Evolutionary conservation across 371 early-diverging fungal genomes (phyloP).

Genomic region (Zancudomyces culisetae): DNA sequence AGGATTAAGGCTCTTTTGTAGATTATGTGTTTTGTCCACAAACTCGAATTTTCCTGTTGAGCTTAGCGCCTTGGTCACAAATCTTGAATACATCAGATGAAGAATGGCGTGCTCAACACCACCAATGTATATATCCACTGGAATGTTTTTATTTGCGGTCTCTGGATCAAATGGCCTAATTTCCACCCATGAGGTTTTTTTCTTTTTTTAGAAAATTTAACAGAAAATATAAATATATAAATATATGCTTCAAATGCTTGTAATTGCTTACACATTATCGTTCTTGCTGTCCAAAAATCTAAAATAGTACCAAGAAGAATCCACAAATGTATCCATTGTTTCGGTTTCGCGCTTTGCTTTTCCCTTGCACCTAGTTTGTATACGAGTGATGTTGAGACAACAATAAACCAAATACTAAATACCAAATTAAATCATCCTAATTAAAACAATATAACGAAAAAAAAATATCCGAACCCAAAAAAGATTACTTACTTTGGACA

Average conservation of each 20-base stretch:
- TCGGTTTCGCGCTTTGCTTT: constrained; percentile 71
- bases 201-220: background rate
- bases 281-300: constrained; percentile 66
- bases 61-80: constrained; percentile 38
- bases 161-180: constrained; percentile 35
- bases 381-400: background rate
- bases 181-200: background rate
- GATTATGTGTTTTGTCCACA: background rate
- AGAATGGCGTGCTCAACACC: constrained; percentile 88
- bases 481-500: constrained; percentile 14
- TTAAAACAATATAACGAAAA: background rate
- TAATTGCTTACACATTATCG: constrained; percentile 4
- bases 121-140: constrained; percentile 85
- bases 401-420: no score
- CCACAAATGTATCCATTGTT: constrained; percentile 93
- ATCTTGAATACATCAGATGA: constrained; percentile 88
- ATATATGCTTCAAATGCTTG: no score
- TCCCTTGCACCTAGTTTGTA: constrained; percentile 34
- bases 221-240: background rate
- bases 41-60: background rate
- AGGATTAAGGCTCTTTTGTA: background rate
- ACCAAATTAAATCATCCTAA: no score
- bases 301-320: constrained; percentile 89
- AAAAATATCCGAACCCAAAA: no score
- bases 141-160: constrained; percentile 39